Percentiles rank a stretch among this genome's conserved stretches.
phyloP scores from a whole-genome alignment of 495 filamentous ascomycete genomes.

The Hypoxylon crocopeplum region DNA sequence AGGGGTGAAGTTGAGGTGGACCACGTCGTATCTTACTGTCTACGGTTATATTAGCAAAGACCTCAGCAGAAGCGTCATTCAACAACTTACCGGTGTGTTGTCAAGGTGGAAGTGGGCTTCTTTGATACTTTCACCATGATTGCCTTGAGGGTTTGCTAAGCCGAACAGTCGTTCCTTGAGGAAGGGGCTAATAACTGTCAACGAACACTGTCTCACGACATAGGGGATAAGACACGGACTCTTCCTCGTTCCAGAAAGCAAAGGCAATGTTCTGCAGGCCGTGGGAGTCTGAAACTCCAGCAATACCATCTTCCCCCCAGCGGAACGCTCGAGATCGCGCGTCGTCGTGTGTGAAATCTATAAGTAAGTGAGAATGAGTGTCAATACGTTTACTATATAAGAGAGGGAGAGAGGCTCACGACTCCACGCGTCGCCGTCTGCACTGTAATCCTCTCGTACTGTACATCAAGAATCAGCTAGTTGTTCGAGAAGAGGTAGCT shows the following conservation, averaged over 20 bases:
- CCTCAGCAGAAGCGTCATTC: not conserved
- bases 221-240: slow-evolving; percentile 60
- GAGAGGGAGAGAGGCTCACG: slow-evolving; percentile 62
- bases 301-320: slow-evolving; percentile 98
- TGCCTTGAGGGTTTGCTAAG: slow-evolving; percentile 92
- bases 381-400: not conserved
- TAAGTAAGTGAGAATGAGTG: slow-evolving; percentile 1
- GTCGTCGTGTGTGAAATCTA: slow-evolving; percentile 93
- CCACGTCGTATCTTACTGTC: slow-evolving; percentile 48
- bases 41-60: slow-evolving; percentile 37
- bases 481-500: slow-evolving; percentile 27
- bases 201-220: slow-evolving; percentile 4
- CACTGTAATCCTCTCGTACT: slow-evolving; percentile 92
- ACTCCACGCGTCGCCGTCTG: slow-evolving; percentile 93
- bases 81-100: slow-evolving; percentile 73
- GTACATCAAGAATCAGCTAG: slow-evolving; percentile 40
- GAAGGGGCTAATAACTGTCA: slow-evolving; percentile 67
- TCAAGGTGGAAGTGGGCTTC: slow-evolving; percentile 96
- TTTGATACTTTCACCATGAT: slow-evolving; percentile 95
- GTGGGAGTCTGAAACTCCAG: slow-evolving; percentile 91
- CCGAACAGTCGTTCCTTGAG: slow-evolving; percentile 95
- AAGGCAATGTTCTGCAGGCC: slow-evolving; percentile 91
- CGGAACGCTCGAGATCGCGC: slow-evolving; percentile 85
- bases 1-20: not conserved
- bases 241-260: slow-evolving; percentile 96